Conservation (phyloP, 352 stramenopile genomes). For the Phytophthora aleatoria region DNA sequence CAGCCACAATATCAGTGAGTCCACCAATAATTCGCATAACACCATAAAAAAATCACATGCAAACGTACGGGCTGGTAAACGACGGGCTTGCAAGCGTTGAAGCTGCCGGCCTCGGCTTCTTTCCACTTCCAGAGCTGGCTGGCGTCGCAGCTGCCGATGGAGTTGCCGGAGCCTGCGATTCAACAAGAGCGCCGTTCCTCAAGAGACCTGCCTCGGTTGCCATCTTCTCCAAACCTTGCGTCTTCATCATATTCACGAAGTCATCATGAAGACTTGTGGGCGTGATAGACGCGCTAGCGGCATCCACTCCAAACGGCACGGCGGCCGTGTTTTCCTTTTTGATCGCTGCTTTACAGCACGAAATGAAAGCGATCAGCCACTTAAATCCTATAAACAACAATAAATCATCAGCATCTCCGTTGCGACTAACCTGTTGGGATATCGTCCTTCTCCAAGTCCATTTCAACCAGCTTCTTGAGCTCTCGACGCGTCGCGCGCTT, state of each 20-base stretch:
- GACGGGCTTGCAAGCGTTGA: conserved; percentile 41
- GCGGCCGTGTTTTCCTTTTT: conserved; percentile 24
- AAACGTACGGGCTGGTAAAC: conserved; percentile 68
- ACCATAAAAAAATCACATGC: neutral
- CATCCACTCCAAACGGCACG: conserved; percentile 48
- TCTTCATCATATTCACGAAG: conserved; percentile 89
- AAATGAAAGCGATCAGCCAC: neutral
- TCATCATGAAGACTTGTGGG: conserved; percentile 85
- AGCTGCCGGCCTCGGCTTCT: conserved; percentile 16
- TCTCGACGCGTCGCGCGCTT: conserved; percentile 75
- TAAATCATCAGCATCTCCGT: neutral
- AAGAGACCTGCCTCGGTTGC: conserved; percentile 78
- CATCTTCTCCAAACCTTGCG: conserved; percentile 83
- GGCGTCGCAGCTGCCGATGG: conserved; percentile 18
- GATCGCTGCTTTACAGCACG: conserved; percentile 4
- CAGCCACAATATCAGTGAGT: conserved; percentile 13
- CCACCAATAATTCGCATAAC: neutral
- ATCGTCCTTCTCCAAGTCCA: conserved; percentile 75
- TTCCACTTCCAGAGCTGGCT: conserved; percentile 13
- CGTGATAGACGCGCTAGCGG: conserved; percentile 41
- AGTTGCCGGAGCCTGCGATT: conserved; percentile 42
- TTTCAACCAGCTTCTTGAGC: conserved; percentile 80
- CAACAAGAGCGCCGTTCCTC: conserved; percentile 72
- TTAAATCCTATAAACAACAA: neutral
- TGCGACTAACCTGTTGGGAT: conserved; percentile 34